Percentiles rank a stretch among this genome's conserved stretches.
phyloP scores from a whole-genome alignment of 768 basidiomycete species.

The Gloeostereum incarnatum region DNA sequence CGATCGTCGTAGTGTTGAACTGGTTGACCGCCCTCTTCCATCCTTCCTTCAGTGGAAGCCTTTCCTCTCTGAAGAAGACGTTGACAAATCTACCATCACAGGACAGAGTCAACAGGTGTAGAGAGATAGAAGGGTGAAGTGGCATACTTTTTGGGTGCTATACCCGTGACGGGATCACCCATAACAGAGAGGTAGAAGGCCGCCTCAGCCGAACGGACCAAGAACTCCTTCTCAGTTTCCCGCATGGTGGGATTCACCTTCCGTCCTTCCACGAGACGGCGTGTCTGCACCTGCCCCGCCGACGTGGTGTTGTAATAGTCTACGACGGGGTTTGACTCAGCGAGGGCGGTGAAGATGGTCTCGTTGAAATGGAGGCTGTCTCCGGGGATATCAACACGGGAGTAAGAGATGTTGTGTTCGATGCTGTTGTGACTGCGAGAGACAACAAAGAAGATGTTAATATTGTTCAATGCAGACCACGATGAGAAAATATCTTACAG shows the following conservation, averaged over 20 bases:
- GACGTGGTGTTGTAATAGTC: conserved; percentile 1
- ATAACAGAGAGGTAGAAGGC: conserved; percentile 1
- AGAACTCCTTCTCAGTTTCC: background rate
- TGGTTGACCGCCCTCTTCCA: conserved; percentile 4
- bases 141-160: conserved; percentile 1
- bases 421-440: background rate
- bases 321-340: background rate
- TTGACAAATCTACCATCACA: conserved; percentile 9
- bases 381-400: background rate
- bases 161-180: background rate
- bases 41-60: conserved; percentile 10
- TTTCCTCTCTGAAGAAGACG: conserved; percentile 12
- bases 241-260: background rate
- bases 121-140: background rate
- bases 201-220: background rate
- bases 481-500: background rate
- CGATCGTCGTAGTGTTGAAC: background rate
- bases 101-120: background rate
- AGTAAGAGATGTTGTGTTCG: conserved; percentile 1
- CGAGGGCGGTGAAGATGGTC: background rate
- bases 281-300: background rate
- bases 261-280: background rate
- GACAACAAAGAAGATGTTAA: too few species aligned
- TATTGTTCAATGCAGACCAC: too few species aligned
- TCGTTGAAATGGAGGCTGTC: conserved; percentile 1